A percentile compares a stretch with the other conserved stretches of the same genome.
These are phyloP conservation scores for Eucalyptus caleyi DNA, from an alignment of 345 rosid species.

Conservation along the genomic window DNA sequence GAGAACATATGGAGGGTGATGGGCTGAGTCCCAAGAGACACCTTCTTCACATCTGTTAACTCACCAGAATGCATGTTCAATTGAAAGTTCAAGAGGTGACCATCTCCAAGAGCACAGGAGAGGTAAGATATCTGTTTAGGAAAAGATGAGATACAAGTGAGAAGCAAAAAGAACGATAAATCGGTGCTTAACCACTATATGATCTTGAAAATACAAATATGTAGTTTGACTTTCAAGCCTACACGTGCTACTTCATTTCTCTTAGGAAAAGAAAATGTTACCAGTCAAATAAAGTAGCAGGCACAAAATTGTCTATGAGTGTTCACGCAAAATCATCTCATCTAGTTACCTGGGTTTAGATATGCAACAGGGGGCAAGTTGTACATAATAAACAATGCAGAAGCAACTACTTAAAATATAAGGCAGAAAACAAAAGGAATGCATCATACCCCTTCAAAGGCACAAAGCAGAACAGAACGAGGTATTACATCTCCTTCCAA, in stretches of 20 bases:
- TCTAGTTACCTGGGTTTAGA: neutral
- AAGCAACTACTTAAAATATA: neutral
- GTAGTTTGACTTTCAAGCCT: neutral
- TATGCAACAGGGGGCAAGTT: neutral
- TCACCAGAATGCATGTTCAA: constrained; percentile 60
- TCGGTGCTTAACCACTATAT: neutral
- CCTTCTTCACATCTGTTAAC: constrained; percentile 64
- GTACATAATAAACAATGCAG: neutral
- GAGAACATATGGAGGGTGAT: constrained; percentile 84
- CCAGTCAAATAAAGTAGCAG: neutral
- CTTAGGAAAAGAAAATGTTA: neutral
- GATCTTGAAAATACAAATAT: neutral
- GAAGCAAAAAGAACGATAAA: neutral
- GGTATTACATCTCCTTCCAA: constrained; percentile 92
- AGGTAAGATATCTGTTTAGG: constrained; percentile 49
- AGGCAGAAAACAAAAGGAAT: neutral
- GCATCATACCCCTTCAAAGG: constrained; percentile 81
- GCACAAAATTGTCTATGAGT: neutral
- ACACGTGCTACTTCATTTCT: neutral
- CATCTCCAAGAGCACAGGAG: constrained; percentile 93
- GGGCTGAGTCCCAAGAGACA: constrained; percentile 86
- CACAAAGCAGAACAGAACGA: constrained; percentile 75
- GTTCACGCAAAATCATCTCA: neutral
- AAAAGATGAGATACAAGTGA: neutral
- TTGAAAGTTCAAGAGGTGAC: constrained; percentile 74